Evolutionary conservation across 2,329 filamentous ascomycete genomes (phyloP).

Genomic region (Aureobasidium sp.): DNA sequence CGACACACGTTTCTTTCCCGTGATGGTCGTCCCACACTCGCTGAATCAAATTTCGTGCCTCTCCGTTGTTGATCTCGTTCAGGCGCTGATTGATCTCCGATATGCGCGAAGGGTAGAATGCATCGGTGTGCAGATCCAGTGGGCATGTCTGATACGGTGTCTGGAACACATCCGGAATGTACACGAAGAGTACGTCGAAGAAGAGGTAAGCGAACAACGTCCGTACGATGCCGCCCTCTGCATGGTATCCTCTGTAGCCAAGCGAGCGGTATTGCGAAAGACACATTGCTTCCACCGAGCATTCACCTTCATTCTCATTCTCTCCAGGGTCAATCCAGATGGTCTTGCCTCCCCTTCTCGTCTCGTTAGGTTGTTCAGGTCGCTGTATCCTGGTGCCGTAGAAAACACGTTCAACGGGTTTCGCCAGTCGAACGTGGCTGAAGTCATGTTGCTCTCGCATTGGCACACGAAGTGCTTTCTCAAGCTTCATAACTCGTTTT

Average conservation of each 20-base stretch:
- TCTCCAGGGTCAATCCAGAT: constrained; percentile 67
- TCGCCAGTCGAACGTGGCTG: constrained; percentile 68
- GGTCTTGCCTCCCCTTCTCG: constrained; percentile 56
- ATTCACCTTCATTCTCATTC: constrained; percentile 52
- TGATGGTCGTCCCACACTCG: constrained; percentile 60
- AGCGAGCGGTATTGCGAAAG: constrained; percentile 71
- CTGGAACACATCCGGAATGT: constrained; percentile 94
- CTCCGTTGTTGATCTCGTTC: constrained; percentile 79
- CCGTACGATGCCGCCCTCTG: constrained; percentile 84
- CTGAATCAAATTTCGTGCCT: constrained; percentile 57
- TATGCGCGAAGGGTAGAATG: constrained; percentile 77
- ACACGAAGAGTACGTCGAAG: constrained; percentile 85
- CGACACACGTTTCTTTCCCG: constrained; percentile 69
- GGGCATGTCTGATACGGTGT: constrained; percentile 92
- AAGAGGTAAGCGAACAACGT: constrained; percentile 80
- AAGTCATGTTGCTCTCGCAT: constrained; percentile 90
- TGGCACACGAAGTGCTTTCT: constrained; percentile 72
- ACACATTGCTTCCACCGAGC: constrained; percentile 90
- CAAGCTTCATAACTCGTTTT: constrained; percentile 85
- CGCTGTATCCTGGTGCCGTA: constrained; percentile 64
- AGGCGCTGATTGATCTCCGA: constrained; percentile 84
- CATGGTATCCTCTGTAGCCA: constrained; percentile 92
- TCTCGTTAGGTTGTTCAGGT: constrained; percentile 17
- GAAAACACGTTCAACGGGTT: constrained; percentile 65
- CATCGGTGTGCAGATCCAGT: constrained; percentile 83